Evolutionary conservation across 2,329 filamentous ascomycete genomes (phyloP), one percentile per base, ranked within the genome.

Genomic region (Hirsutella minnesotensis): DNA sequence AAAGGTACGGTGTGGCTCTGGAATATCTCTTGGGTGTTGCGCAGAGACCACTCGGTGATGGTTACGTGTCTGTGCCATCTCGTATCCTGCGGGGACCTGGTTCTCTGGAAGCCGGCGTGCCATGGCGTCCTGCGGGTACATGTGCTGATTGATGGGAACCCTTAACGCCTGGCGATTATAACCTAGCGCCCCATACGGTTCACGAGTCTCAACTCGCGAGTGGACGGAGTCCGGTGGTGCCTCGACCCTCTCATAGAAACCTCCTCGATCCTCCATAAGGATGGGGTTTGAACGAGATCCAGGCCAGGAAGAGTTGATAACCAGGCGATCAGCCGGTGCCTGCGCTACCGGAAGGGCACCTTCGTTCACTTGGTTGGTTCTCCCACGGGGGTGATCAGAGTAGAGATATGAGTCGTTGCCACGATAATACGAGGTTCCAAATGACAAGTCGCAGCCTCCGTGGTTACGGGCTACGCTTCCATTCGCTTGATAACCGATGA

Each of bases 211-310:
- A 24, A 16, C n/a, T 16, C 3, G 10, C 15, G 33, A 19, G 13
- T 20, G 19, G 5, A 37, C 10, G 16, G 19, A 20, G 21, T 38
- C 30, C 3, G 19, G 35, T 4, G n/a, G 20, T 2, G 9, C 48
- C 44, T 50, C 46, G 30, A 64, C 52, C 44, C 57, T 60, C 47
- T 62, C 62, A 46, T 53, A 61, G 42, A 64, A 63, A 15, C 60
- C 59, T 43, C 60, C 61, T 24, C 61, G 56, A 49, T 65, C 60
- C 47, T 65, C 61, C 62, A 67, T 66, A 48, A 64, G 42, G 38
- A 65, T 54, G 16, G 58, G 58, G 19, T 56, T 59, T n/a, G 51
- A 51, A 33, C 54, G 53, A 20, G 51, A 53, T 41, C 59, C 62
- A 16, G 53, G 53, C 38, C 57, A 53, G 42, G 53, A 48, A 40